Percentiles rank a stretch among this genome's conserved stretches.
phyloP scores from a whole-genome alignment of 2,329 filamentous ascomycete genomes.

The Setomelanomma holmii region DNA sequence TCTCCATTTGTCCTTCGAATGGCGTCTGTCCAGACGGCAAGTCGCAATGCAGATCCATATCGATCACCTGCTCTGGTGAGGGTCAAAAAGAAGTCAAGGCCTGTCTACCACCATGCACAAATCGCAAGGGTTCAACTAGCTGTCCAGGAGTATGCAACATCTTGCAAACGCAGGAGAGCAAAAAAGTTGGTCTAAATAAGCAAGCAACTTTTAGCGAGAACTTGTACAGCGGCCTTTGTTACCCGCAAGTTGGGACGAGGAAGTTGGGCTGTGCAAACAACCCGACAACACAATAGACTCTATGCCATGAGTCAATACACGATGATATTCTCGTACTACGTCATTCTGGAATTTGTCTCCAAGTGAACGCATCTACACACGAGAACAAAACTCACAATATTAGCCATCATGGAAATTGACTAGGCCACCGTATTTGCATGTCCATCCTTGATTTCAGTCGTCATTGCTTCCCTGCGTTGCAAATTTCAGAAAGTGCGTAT shows the following conservation, averaged over 20 bases:
- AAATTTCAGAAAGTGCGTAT: no score
- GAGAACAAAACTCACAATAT: neutral
- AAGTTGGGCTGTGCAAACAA: neutral
- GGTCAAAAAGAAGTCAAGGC: neutral
- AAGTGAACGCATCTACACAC: no score
- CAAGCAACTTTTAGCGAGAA: neutral
- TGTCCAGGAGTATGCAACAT: conserved; percentile 5
- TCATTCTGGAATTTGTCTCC: no score
- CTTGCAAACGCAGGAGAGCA: conserved; percentile 2
- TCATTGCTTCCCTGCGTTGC: no score
- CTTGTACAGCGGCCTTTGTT: neutral
- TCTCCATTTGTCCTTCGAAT: neutral
- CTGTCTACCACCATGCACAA: conserved; percentile 7
- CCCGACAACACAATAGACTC: neutral
- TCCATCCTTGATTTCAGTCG: neutral
- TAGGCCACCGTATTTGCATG: conserved; percentile 1
- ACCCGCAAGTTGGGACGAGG: neutral
- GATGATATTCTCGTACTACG: no score
- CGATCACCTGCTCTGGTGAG: neutral
- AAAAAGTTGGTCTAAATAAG: neutral
- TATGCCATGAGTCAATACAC: neutral
- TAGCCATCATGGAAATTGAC: conserved; percentile 4
- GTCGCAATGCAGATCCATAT: neutral
- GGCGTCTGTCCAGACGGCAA: neutral
- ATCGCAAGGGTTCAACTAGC: neutral